phyloP scores from a whole-genome alignment of 2,329 filamentous ascomycete species.

The Phialophora macrospora region DNA sequence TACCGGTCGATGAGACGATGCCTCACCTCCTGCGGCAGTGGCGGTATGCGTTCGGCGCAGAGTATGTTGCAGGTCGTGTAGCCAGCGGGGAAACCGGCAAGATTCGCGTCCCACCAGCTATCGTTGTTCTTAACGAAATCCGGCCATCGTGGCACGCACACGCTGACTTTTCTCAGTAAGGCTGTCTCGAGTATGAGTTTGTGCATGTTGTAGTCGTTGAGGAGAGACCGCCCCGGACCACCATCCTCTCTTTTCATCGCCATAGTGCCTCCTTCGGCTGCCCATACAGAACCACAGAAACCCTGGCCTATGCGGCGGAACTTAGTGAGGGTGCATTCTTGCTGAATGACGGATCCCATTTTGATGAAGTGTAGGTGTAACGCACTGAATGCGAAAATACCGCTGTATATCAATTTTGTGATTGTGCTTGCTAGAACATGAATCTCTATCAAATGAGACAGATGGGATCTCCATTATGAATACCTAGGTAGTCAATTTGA shows the following conservation, averaged over 20 bases:
- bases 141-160: slow-evolving; percentile 28
- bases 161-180: too few relatives aligned
- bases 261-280: slow-evolving; percentile 25
- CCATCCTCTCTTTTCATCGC: slow-evolving; percentile 47
- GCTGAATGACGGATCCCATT: neutral
- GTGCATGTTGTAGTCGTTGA: slow-evolving; percentile 45
- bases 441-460: neutral
- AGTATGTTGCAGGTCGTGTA: slow-evolving; percentile 42
- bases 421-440: neutral
- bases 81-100: slow-evolving; percentile 19
- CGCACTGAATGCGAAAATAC: neutral
- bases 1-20: slow-evolving; percentile 44
- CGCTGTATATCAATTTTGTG: neutral
- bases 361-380: neutral
- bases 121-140: slow-evolving; percentile 23
- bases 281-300: slow-evolving; percentile 45
- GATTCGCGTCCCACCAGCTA: slow-evolving; percentile 20
- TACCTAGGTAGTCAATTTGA: neutral
- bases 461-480: neutral
- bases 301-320: slow-evolving; percentile 43
- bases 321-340: neutral
- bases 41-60: slow-evolving; percentile 45
- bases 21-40: slow-evolving; percentile 41
- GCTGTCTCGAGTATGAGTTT: slow-evolving; percentile 33
- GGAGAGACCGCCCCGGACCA: slow-evolving; percentile 38